Percentiles rank a stretch among this genome's conserved stretches.
Conservation (phyloP, 345 rosid species). For the Syzygium grande region DNA sequence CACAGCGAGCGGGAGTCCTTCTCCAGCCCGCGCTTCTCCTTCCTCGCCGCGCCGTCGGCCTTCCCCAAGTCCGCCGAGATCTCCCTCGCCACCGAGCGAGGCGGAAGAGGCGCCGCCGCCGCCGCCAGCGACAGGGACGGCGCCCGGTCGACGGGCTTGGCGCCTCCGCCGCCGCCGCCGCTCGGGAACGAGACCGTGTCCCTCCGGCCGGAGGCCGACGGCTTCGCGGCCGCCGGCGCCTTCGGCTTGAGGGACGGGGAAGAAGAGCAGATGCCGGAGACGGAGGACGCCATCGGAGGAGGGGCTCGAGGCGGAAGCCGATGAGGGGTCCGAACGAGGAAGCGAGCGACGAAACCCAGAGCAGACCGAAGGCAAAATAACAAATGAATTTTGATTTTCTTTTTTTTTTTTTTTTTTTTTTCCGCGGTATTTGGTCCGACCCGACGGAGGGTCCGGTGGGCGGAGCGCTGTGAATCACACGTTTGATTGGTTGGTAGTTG, state of each 20-base stretch:
- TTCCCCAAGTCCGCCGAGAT: conserved; percentile 33
- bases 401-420: neutral
- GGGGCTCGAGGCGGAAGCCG: neutral
- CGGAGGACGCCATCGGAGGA: conserved; percentile 55
- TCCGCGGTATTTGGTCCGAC: neutral
- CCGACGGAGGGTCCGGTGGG: neutral
- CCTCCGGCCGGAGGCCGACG: conserved; percentile 16
- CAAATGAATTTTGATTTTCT: neutral
- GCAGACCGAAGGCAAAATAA: neutral
- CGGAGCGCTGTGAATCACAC: conserved; percentile 5
- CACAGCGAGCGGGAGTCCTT: conserved; percentile 62
- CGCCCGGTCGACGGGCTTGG: conserved; percentile 5
- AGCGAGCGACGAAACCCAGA: conserved; percentile 14
- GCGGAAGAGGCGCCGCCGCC: conserved; percentile 3
- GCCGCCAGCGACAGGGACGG: neutral
- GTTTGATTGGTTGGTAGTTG: conserved; percentile 7
- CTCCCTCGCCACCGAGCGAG: conserved; percentile 51
- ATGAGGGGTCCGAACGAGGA: neutral
- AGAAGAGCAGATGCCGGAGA: conserved; percentile 31
- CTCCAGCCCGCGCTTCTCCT: conserved; percentile 40
- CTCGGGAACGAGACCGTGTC: conserved; percentile 27
- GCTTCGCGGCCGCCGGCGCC: neutral
- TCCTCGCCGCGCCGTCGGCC: conserved; percentile 11
- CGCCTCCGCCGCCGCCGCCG: neutral
- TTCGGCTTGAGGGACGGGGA: conserved; percentile 31